Base-by-base conservation (phyloP, 805 yeast genomes). In the Metahyphopichia silvanorum region DNA sequence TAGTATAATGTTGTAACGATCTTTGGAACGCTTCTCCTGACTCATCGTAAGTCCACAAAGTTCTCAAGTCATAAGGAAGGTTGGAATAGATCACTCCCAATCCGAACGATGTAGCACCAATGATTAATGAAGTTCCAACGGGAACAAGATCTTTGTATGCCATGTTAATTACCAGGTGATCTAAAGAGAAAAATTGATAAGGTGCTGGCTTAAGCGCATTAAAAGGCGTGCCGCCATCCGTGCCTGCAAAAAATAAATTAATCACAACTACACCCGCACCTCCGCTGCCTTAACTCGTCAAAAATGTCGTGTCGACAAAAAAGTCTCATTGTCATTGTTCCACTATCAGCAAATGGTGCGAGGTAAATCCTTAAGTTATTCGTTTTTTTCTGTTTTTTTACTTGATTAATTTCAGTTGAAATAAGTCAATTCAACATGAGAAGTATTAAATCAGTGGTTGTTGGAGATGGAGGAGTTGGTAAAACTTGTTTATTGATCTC, bases 381-480 rank as follows among this genome's bases (percentile, higher is more conserved):
- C n/a, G n/a, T n/a, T n/a, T n/a, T n/a, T n/a, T n/a, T n/a, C n/a
- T n/a, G n/a, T n/a, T n/a, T n/a, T n/a, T n/a, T n/a, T n/a, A n/a
- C n/a, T n/a, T n/a, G n/a, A n/a, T n/a, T n/a, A n/a, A n/a, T n/a
- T 9, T 21, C 22, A 21, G 22, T 21, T 21, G 22, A 21, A 24
- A 32, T 31, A 39, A n/a, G n/a, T n/a, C n/a, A n/a, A n/a, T n/a
- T n/a, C n/a, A n/a, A 12, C 27, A 84, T 86, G 94, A 82, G 87
- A 69, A 79, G 87, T 42, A 82, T 88, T 50, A 88, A 88, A 58
- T 86, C 95, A 49, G 96, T 88, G 25, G 94, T 88, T 33, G 89
- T 88, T 25, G 96, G 96, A 44, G 96, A 88, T 54, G 96, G 91
- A 61, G 95, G 95, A 34, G 96, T 88, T 27, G 97, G 97, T 62